Evolutionary conservation across 2,329 filamentous ascomycete genomes (phyloP), one percentile per base, ranked within the genome.

Genomic region (Hypoxylon sp.): DNA sequence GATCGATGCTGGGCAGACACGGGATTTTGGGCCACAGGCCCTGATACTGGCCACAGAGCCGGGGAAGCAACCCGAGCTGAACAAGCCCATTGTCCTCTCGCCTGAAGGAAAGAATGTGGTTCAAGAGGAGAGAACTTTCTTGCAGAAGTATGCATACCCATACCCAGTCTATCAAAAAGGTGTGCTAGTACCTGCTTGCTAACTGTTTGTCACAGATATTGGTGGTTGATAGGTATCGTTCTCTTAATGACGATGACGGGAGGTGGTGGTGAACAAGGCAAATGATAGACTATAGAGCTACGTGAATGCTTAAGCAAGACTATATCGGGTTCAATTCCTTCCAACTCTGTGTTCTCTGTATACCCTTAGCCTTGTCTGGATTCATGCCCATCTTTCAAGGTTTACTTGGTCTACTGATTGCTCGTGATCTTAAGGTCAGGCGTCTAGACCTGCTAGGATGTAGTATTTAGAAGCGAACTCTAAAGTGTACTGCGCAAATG

Each of bases 21-120:
- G 89, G 70, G 88, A 91, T 76, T 91, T 91, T 80, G 88, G 88
- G 0, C 88, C 89, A 49, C 84, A 88, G 81, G 87, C 86, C 6
- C 77, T 84, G 58, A 80, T 91, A 53, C 75, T 85, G 49, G 79
- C 82, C 25, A 81, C 84, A 46, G 78, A 75, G 50, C 80, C 78
- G 62, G 90, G 88, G 1, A 85, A 84, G 77, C 83, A 86, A 76
- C 88, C 89, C 1, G 84, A 85, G 72, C 80, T 92, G 74, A 91
- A 91, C 74, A 88, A 86, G 80, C 89, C 90, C 2, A 83, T 92
- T 40, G 86, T 91, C 53, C 79, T 92, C 69, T 85, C 81, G 50
- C 82, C 87, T 0, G 86, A 90, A 71, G 90, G 90, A 14, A 88
- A 84, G 81, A 83, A 87, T 78, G 85, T 85, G 46, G 85, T 81